Evolutionary conservation across 202 grass and related monocot genomes (phyloP).

Genomic region (Carex sylvatica): DNA sequence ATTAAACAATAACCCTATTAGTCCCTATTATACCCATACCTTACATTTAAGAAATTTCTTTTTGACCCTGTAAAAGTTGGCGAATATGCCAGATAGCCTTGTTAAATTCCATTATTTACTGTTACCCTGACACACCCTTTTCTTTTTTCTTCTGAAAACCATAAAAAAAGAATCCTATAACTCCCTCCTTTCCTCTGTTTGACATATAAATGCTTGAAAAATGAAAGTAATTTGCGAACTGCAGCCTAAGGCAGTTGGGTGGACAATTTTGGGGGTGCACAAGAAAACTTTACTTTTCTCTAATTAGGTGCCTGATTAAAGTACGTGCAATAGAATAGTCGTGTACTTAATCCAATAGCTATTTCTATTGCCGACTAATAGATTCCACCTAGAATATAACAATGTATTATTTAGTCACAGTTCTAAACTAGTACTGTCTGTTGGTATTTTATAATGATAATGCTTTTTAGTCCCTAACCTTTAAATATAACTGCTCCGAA

Average conservation of each 20-base stretch:
- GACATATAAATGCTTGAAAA: not conserved
- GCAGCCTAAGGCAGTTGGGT: not conserved
- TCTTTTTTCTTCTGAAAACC: not conserved
- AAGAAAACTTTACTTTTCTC: slow-evolving; percentile 7
- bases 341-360: slow-evolving; percentile 19
- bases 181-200: not conserved
- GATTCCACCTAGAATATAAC: slow-evolving; percentile 33
- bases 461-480: slow-evolving; percentile 14
- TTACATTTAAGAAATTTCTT: not conserved
- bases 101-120: not conserved
- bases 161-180: not conserved
- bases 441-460: slow-evolving; percentile 17
- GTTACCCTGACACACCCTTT: not conserved
- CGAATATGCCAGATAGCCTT: not conserved
- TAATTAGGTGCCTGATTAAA: slow-evolving; percentile 11
- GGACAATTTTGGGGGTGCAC: not conserved
- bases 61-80: not conserved
- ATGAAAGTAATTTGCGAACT: not conserved
- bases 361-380: slow-evolving; percentile 26
- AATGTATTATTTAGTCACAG: slow-evolving; percentile 20
- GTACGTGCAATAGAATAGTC: slow-evolving; percentile 4
- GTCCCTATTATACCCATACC: not conserved
- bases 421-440: not conserved
- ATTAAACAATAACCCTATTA: not conserved
- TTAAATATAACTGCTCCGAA: not conserved